Evolutionary conservation across 306 rosid genomes (phyloP).

Genomic region (Cucurbita moschata): DNA sequence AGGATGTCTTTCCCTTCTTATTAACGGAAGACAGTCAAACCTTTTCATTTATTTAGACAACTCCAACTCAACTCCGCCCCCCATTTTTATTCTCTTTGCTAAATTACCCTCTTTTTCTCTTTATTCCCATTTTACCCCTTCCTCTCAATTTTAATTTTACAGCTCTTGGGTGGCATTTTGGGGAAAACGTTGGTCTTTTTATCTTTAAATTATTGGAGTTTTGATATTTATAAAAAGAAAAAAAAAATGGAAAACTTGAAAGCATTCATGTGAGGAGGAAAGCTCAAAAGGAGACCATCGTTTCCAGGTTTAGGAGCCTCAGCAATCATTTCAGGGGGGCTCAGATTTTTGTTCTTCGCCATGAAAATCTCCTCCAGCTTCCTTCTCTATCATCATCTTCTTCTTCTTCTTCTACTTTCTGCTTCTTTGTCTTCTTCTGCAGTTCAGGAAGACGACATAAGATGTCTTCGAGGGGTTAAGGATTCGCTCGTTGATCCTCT

Average conservation of each 20-base stretch:
- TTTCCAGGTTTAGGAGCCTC: neutral
- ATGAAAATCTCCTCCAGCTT: conserved; percentile 1
- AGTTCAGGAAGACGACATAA: conserved; percentile 30
- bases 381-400: neutral
- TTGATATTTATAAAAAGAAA: neutral
- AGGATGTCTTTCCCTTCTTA: neutral
- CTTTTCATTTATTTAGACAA: conserved; percentile 4
- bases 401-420: neutral
- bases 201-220: neutral
- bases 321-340: neutral
- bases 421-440: conserved; percentile 14
- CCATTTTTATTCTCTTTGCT: neutral
- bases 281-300: neutral
- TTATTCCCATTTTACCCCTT: neutral
- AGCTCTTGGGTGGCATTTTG: neutral
- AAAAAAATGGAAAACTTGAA: neutral
- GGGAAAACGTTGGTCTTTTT: neutral
- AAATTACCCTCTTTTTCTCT: neutral
- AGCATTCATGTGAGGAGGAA: neutral
- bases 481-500: conserved; percentile 19
- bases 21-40: neutral
- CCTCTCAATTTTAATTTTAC: neutral
- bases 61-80: conserved; percentile 2
- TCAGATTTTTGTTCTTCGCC: neutral
- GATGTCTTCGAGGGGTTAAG: conserved; percentile 45